Evolutionary conservation across 192 early-diverging fungal genomes (phyloP).

Genomic region (Rhizoclosmatium globosum): DNA sequence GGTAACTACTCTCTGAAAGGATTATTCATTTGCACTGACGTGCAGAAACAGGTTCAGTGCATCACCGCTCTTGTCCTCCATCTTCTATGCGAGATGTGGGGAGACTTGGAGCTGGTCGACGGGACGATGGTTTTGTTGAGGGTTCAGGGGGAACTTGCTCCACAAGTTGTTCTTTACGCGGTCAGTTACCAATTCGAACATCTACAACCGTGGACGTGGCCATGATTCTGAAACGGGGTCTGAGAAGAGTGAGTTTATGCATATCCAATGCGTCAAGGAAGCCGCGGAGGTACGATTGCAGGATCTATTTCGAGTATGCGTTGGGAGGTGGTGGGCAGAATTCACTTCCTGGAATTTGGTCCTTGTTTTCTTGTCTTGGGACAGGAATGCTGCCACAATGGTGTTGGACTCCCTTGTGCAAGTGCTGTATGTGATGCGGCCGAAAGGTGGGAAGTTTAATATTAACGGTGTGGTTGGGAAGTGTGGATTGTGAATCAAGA

Average conservation of each 20-base stretch:
- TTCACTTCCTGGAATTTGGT: slow-evolving; percentile 32
- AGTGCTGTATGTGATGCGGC: slow-evolving; percentile 25
- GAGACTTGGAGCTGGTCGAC: neutral
- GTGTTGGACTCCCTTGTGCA: slow-evolving; percentile 44
- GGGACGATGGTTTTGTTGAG: neutral
- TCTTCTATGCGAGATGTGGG: too few relatives aligned
- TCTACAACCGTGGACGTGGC: neutral
- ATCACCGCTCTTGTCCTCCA: too few relatives aligned
- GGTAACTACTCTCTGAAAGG: too few relatives aligned
- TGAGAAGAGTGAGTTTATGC: slow-evolving; percentile 17
- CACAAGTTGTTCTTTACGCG: slow-evolving; percentile 28
- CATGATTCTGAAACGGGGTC: slow-evolving; percentile 14
- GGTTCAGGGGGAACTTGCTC: slow-evolving; percentile 18
- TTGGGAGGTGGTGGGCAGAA: slow-evolving; percentile 1
- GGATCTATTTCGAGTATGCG: slow-evolving; percentile 8
- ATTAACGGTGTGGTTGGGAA: slow-evolving; percentile 25
- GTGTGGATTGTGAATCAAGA: slow-evolving; percentile 50
- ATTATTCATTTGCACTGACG: too few relatives aligned
- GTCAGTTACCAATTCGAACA: slow-evolving; percentile 20
- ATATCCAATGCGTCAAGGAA: neutral
- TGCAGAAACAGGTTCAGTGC: too few relatives aligned
- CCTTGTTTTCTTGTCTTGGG: slow-evolving; percentile 51
- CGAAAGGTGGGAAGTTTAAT: neutral
- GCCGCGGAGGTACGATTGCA: neutral
- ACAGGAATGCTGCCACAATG: slow-evolving; percentile 37